Evolutionary conservation across 2,329 filamentous ascomycete species (phyloP).

Genomic region (Catunica adiposa): DNA sequence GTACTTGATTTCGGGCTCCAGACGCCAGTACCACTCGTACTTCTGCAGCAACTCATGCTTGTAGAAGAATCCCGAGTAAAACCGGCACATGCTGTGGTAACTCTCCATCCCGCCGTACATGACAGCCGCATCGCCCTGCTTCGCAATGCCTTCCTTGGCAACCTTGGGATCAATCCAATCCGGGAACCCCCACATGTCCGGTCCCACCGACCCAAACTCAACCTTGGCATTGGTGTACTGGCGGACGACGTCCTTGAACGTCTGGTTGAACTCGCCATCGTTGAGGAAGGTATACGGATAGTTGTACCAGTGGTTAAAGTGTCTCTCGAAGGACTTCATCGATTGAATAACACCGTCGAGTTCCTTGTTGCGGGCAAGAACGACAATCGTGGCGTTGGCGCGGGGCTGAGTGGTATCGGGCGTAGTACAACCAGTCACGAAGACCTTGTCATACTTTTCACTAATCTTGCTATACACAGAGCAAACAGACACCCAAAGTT

Average conservation of each 20-base stretch:
- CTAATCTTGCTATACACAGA: conserved; percentile 61
- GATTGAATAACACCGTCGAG: conserved; percentile 91
- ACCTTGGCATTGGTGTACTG: conserved; percentile 81
- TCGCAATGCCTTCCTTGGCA: conserved; percentile 85
- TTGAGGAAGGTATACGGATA: conserved; percentile 98
- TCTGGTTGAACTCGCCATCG: conserved; percentile 89
- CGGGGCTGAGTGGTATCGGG: conserved; percentile 62
- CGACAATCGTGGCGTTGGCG: conserved; percentile 90
- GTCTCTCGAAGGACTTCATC: conserved; percentile 90
- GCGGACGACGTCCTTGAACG: conserved; percentile 71
- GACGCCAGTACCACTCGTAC: conserved; percentile 99
- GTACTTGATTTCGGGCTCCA: conserved; percentile 98
- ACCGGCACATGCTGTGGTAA: conserved; percentile 98
- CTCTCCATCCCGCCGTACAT: conserved; percentile 99
- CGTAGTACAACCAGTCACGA: conserved; percentile 75
- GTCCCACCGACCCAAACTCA: conserved; percentile 86
- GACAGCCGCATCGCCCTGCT: conserved; percentile 91
- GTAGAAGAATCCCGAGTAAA: conserved; percentile 99
- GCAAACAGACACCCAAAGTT: conserved; percentile 2
- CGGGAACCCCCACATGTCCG: conserved; percentile 88
- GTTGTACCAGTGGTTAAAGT: conserved; percentile 98
- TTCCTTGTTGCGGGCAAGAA: conserved; percentile 90
- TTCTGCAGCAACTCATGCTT: conserved; percentile 88
- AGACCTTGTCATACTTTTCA: conserved; percentile 93
- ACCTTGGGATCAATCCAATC: conserved; percentile 93